These are phyloP conservation scores for Musa schizocarpa DNA, from an alignment of 176 grass and related monocot species.

Conservation along the genomic window DNA sequence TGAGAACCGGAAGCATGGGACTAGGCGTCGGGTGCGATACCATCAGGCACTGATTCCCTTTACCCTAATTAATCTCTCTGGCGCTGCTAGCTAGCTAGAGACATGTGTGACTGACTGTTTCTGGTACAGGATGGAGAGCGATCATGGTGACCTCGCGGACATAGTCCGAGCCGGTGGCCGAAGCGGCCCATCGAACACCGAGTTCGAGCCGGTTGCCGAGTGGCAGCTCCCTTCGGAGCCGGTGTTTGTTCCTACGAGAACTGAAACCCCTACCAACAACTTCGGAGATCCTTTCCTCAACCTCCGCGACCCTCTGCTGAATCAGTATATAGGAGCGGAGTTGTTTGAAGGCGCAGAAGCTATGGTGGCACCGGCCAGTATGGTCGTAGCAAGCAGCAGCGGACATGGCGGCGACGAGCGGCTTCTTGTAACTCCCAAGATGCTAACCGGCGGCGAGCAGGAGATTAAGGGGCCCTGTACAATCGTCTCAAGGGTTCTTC, in stretches of 20 bases:
- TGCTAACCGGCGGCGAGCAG: constrained; percentile 1
- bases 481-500: constrained; percentile 9
- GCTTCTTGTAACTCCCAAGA: constrained; percentile 12
- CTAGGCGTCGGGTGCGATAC: too few species aligned
- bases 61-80: too few species aligned
- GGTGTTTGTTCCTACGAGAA: constrained; percentile 24
- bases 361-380: not conserved
- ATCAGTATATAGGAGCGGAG: constrained; percentile 24
- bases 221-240: constrained; percentile 35
- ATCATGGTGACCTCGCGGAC: constrained; percentile 79
- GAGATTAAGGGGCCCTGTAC: constrained; percentile 21
- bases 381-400: not conserved
- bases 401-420: constrained; percentile 21
- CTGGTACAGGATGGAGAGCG: constrained; percentile 48
- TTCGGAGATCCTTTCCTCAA: constrained; percentile 50
- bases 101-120: constrained; percentile 92
- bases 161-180: constrained; percentile 47
- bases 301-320: constrained; percentile 46
- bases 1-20: too few species aligned
- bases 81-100: not conserved
- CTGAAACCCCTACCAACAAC: constrained; percentile 7
- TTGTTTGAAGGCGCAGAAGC: constrained; percentile 21
- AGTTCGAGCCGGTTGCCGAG: constrained; percentile 14
- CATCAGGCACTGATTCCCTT: too few species aligned
- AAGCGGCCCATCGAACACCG: constrained; percentile 9